phyloP scores from a whole-genome alignment of 2,329 filamentous ascomycete genomes.

The Raffaelea albimanens region DNA sequence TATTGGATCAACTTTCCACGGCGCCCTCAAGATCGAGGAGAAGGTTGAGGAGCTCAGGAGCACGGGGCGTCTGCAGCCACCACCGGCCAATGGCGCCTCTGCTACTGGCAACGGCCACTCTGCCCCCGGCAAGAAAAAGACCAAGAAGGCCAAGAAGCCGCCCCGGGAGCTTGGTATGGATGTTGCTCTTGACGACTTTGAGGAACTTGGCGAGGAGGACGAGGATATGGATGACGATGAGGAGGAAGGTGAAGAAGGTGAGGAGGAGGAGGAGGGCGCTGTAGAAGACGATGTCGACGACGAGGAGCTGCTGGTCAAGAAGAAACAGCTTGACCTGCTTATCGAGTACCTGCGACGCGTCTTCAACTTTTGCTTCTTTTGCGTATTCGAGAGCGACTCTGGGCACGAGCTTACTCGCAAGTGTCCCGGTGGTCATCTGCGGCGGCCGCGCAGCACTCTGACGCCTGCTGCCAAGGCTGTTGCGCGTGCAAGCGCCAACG shows the following conservation, averaged over 20 bases:
- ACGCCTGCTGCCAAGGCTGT: constrained; percentile 76
- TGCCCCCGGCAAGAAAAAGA: constrained; percentile 20
- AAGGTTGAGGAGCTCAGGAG: constrained; percentile 72
- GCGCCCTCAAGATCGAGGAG: constrained; percentile 72
- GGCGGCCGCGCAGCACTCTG: constrained; percentile 77
- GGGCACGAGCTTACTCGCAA: constrained; percentile 93
- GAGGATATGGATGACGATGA: constrained; percentile 63
- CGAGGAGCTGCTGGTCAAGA: constrained; percentile 80
- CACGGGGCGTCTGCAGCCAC: constrained; percentile 67
- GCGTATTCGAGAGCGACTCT: constrained; percentile 96
- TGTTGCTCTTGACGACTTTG: constrained; percentile 51
- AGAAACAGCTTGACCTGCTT: constrained; percentile 92
- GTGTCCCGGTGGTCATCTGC: constrained; percentile 93
- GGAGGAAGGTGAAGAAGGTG: constrained; percentile 61
- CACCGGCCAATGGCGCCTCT: constrained; percentile 20
- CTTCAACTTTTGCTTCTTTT: constrained; percentile 99
- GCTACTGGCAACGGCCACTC: background rate
- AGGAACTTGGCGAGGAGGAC: constrained; percentile 33
- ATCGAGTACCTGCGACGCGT: constrained; percentile 95
- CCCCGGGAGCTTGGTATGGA: constrained; percentile 51
- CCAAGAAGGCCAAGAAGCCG: constrained; percentile 39
- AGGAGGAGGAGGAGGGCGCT: constrained; percentile 68
- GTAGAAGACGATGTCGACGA: constrained; percentile 84
- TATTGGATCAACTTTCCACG: constrained; percentile 68
- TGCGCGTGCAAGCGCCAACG: constrained; percentile 72